Evolutionary conservation across 345 rosid genomes (phyloP).

Genomic region (Lepidium sativum): DNA sequence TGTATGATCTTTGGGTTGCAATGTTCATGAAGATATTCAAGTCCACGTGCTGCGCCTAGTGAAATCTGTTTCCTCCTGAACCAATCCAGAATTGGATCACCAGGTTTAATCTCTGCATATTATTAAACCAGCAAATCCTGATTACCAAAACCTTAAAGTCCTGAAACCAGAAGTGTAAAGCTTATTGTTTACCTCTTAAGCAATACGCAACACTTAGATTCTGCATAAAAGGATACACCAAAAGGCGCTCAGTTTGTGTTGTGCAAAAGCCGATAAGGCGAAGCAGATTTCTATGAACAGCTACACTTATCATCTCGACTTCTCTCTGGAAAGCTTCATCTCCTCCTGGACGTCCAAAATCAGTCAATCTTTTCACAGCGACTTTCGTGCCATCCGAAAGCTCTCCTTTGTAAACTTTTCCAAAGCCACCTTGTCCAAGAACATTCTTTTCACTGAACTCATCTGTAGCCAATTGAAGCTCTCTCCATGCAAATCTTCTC

Average conservation of each 20-base stretch:
- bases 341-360: conserved; percentile 29
- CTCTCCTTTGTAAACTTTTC: conserved; percentile 36
- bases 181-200: conserved; percentile 50
- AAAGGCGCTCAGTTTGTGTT: conserved; percentile 28
- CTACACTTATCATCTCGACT: conserved; percentile 31
- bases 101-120: conserved; percentile 65
- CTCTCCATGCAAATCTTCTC: conserved; percentile 95
- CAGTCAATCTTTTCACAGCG: conserved; percentile 32
- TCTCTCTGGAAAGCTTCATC: conserved; percentile 33
- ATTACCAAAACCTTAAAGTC: not conserved
- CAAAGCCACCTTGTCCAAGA: conserved; percentile 39
- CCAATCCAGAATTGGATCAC: conserved; percentile 79
- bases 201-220: conserved; percentile 86
- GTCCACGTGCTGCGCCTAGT: conserved; percentile 88
- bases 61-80: conserved; percentile 73
- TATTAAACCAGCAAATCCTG: not conserved
- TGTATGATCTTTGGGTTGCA: conserved; percentile 98
- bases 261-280: conserved; percentile 32
- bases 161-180: not conserved
- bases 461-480: conserved; percentile 70
- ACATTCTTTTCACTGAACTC: conserved; percentile 34
- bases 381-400: conserved; percentile 29
- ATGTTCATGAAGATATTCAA: conserved; percentile 94
- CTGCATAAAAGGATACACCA: conserved; percentile 96
- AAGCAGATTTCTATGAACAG: conserved; percentile 29